Conservation (phyloP, 768 basidiomycete species). For the Termitomyces sp. region DNA sequence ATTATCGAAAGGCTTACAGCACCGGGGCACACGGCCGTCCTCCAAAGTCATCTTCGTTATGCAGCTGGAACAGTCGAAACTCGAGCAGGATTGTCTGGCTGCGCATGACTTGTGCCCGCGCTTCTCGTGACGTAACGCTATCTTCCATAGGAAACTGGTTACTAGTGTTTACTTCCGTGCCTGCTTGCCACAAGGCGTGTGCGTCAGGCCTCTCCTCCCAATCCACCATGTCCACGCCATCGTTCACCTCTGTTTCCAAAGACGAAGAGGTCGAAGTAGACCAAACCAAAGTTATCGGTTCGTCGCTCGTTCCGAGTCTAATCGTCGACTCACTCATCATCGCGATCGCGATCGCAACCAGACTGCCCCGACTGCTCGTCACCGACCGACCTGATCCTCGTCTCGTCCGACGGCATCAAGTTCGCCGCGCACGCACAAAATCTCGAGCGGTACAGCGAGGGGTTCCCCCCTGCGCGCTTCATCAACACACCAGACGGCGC, state of each 20-base stretch:
- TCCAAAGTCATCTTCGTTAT: no score
- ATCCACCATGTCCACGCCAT: not conserved
- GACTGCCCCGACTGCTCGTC: not conserved
- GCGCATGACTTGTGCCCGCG: no score
- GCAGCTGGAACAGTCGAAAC: no score
- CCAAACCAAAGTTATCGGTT: no score
- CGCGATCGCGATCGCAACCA: no score
- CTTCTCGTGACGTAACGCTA: no score
- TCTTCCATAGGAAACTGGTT: not conserved
- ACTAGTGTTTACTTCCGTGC: not conserved
- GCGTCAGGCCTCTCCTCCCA: not conserved
- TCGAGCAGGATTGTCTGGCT: no score
- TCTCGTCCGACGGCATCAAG: constrained; percentile 6
- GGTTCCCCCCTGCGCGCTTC: constrained; percentile 1
- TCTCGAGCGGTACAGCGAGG: constrained; percentile 5
- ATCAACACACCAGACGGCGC: not conserved
- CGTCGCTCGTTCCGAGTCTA: no score
- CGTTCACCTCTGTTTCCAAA: no score
- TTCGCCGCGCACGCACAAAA: constrained; percentile 1
- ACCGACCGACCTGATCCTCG: constrained; percentile 1
- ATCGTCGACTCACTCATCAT: no score
- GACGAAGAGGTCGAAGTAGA: not conserved
- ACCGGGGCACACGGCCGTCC: no score
- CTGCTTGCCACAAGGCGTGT: not conserved
- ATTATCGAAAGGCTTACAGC: no score